Conservation (phyloP, 306 rosid genomes). For the Vigna reflexopilosa region DNA sequence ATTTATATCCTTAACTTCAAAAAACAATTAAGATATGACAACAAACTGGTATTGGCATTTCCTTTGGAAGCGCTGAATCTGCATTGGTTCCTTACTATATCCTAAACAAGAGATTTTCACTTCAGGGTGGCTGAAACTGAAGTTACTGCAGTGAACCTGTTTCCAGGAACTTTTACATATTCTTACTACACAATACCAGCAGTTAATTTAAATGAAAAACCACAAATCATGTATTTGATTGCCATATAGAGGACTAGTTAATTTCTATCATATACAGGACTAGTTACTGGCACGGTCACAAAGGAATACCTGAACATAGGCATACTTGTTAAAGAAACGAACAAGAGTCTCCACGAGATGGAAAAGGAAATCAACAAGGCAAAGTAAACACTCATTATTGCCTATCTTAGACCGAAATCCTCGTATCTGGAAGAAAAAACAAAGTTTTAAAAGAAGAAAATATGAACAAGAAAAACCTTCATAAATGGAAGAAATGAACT, state of each 20-base stretch:
- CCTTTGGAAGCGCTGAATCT: background rate
- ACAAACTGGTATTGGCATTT: background rate
- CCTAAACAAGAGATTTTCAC: background rate
- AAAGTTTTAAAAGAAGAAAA: conserved; percentile 27
- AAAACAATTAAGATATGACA: background rate
- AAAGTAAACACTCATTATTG: conserved; percentile 93
- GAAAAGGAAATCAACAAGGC: conserved; percentile 96
- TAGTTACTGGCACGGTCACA: conserved; percentile 15
- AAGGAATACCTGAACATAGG: conserved; percentile 86
- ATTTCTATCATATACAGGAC: background rate
- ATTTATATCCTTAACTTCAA: background rate
- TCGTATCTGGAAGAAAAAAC: conserved; percentile 71
- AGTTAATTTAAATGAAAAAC: conserved; percentile 4
- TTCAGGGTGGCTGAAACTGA: background rate
- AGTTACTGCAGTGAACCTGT: background rate
- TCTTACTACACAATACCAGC: background rate
- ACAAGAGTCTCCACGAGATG: conserved; percentile 99
- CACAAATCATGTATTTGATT: background rate
- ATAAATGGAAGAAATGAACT: background rate
- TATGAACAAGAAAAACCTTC: conserved; percentile 6
- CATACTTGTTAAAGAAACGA: conserved; percentile 97
- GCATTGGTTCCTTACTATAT: background rate
- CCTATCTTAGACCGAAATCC: conserved; percentile 97
- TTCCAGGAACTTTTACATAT: background rate
- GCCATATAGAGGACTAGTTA: conserved; percentile 15